Evolutionary conservation across 306 rosid species (phyloP).

Genomic region (Canavalia ensiformis): DNA sequence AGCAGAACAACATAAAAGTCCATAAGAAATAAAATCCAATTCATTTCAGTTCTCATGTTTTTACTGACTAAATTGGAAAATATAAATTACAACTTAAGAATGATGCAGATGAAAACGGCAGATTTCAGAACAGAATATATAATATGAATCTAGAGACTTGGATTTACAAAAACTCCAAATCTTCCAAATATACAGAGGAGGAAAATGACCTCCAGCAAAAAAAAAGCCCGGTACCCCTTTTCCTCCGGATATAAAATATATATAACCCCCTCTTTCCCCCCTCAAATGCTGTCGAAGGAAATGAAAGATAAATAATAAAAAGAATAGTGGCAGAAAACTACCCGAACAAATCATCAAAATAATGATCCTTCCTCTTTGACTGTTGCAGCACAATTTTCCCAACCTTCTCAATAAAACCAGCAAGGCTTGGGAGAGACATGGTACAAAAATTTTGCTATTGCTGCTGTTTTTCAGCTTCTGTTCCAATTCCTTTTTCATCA

Average conservation of each 20-base stretch:
- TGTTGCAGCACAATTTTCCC: constrained; percentile 48
- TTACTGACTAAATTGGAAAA: constrained; percentile 35
- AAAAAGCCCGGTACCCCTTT: constrained; percentile 58
- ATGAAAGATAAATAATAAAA: constrained; percentile 51
- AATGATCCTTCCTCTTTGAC: constrained; percentile 47
- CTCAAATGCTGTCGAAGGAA: constrained; percentile 50
- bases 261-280: constrained; percentile 39
- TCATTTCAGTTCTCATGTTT: constrained; percentile 13
- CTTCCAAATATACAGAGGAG: constrained; percentile 54
- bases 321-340: constrained; percentile 56
- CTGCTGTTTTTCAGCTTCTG: constrained; percentile 44
- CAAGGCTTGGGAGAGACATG: constrained; percentile 57
- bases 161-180: constrained; percentile 67
- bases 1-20: constrained; percentile 14
- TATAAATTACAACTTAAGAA: constrained; percentile 39
- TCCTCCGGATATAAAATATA: constrained; percentile 56
- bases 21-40: constrained; percentile 26
- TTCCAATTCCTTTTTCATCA: constrained; percentile 48
- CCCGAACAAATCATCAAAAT: constrained; percentile 49
- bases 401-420: constrained; percentile 58
- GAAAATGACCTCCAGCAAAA: constrained; percentile 56
- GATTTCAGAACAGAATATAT: constrained; percentile 43
- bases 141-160: constrained; percentile 55
- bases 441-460: constrained; percentile 47
- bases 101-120: constrained; percentile 15